Evolutionary conservation across 306 rosid species (phyloP).

Genomic region (Arachis stenosperma): DNA sequence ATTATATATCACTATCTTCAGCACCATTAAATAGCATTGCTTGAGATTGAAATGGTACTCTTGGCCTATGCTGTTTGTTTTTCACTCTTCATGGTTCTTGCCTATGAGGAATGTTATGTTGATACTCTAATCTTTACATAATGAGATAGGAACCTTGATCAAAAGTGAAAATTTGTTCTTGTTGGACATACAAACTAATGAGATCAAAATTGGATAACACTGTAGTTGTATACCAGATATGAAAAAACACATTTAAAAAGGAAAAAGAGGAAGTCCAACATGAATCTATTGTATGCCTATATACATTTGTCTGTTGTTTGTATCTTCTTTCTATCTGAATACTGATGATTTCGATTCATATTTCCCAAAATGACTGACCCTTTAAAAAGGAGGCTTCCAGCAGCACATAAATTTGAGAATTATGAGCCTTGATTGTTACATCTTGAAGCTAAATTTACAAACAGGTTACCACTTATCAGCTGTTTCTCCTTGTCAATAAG

Average conservation of each 20-base stretch:
- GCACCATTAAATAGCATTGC: too few species aligned
- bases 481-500: background rate
- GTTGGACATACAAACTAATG: background rate
- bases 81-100: background rate
- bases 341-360: background rate
- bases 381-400: background rate
- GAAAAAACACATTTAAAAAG: background rate
- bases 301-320: slow-evolving; percentile 30
- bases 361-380: background rate
- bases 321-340: background rate
- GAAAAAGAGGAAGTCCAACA: background rate
- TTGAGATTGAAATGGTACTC: too few species aligned
- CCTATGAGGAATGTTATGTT: background rate
- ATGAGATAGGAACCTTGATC: background rate
- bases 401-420: background rate
- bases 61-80: too few species aligned
- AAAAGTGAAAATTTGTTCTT: background rate
- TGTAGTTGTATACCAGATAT: background rate
- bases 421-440: background rate
- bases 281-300: background rate
- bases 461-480: background rate
- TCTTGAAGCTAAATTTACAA: background rate
- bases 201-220: slow-evolving; percentile 14
- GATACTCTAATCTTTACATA: background rate
- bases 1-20: too few species aligned